phyloP scores from a whole-genome alignment of 2,329 filamentous ascomycete species.

The Microdochium paspali region DNA sequence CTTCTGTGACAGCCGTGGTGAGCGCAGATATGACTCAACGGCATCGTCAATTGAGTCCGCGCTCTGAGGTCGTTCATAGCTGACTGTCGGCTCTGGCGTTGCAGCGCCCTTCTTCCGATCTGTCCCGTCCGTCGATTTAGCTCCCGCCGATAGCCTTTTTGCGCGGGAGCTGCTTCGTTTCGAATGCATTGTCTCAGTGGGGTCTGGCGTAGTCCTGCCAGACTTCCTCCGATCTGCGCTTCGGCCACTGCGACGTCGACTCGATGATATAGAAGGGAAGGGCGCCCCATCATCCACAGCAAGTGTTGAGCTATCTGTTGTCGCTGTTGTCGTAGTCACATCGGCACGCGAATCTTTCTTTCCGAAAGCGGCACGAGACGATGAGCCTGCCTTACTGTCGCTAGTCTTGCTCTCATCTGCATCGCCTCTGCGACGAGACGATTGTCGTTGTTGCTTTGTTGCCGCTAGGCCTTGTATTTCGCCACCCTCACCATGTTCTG shows the following conservation, averaged over 20 bases:
- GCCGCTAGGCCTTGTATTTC: conserved; percentile 7
- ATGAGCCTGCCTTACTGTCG: conserved; percentile 18
- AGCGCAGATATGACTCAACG: conserved; percentile 75
- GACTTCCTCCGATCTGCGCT: conserved; percentile 33
- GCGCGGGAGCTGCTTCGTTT: conserved; percentile 50
- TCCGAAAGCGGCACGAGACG: conserved; percentile 11
- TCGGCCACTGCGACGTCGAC: conserved; percentile 42
- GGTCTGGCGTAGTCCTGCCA: conserved; percentile 38
- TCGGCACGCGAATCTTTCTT: conserved; percentile 12
- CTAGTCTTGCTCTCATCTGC: conserved; percentile 11
- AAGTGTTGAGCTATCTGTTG: conserved; percentile 8
- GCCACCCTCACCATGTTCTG: conserved; percentile 28
- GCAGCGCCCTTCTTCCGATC: conserved; percentile 12
- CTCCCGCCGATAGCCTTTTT: conserved; percentile 43
- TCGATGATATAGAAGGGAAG: conserved; percentile 58
- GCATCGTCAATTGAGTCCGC: conserved; percentile 83
- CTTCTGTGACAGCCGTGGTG: conserved; percentile 77
- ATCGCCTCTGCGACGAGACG: conserved; percentile 12
- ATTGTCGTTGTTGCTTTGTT: conserved; percentile 12
- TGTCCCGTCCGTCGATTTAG: conserved; percentile 24
- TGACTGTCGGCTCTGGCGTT: conserved; percentile 32
- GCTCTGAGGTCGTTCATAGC: conserved; percentile 67
- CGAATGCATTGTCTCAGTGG: conserved; percentile 29
- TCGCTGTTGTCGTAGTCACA: conserved; percentile 12
- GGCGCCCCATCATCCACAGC: conserved; percentile 56